phyloP scores from a whole-genome alignment of 768 basidiomycete species.

The Calocera cornea region DNA sequence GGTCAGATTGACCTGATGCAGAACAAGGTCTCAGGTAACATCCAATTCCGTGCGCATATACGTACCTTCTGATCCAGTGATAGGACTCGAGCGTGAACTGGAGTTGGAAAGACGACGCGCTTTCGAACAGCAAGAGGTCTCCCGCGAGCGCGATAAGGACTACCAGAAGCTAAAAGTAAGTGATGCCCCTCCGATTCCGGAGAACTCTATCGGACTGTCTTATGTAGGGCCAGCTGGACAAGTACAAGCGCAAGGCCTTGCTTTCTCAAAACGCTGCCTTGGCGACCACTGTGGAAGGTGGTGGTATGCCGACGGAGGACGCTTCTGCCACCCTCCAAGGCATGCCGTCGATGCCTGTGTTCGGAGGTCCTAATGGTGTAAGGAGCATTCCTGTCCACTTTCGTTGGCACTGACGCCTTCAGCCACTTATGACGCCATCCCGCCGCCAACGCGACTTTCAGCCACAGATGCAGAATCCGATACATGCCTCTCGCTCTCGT shows the following conservation, averaged over 20 bases:
- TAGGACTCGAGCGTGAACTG: conserved; percentile 68
- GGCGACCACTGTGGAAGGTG: not conserved
- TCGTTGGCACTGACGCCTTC: not conserved
- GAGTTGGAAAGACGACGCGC: conserved; percentile 65
- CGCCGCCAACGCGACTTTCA: not conserved
- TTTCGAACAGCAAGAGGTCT: conserved; percentile 56
- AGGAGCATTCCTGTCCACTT: not conserved
- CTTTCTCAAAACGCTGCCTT: conserved; percentile 31
- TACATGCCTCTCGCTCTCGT: not conserved
- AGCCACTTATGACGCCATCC: not conserved
- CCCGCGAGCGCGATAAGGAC: conserved; percentile 69
- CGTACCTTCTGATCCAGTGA: not conserved
- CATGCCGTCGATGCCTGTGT: not conserved
- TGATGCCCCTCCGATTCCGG: not conserved
- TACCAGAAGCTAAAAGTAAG: conserved; percentile 73
- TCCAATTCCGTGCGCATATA: not conserved
- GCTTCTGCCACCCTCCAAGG: not conserved
- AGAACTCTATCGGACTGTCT: not conserved
- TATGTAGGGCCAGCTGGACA: conserved; percentile 57
- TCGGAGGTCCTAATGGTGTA: not conserved
- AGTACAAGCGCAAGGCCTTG: conserved; percentile 67
- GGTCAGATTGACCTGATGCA: conserved; percentile 57
- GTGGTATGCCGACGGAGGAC: not conserved
- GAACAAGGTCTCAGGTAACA: conserved; percentile 50
- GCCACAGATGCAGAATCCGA: not conserved